These are phyloP conservation scores for Apophysomyces trapeziformis DNA, from an alignment of 371 early-diverging fungal genomes.

Conservation along the genomic window DNA sequence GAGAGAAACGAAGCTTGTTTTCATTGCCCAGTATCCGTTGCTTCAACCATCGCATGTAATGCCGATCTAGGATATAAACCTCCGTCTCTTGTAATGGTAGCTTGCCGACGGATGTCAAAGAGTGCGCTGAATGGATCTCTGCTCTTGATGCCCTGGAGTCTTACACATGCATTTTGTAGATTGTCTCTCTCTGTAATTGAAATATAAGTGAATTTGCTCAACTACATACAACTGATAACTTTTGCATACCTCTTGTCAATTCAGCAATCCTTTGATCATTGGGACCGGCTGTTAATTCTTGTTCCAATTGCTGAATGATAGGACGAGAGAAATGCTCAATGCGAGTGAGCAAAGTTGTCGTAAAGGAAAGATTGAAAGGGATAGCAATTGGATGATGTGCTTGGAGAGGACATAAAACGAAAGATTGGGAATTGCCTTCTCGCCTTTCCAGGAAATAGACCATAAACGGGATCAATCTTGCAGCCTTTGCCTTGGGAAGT, in stretches of 20 bases:
- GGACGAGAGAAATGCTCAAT: neutral
- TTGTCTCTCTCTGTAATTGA: neutral
- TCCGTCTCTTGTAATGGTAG: constrained; percentile 9
- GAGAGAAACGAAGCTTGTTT: constrained; percentile 1
- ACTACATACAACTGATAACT: neutral
- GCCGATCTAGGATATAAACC: neutral
- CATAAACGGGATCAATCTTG: neutral
- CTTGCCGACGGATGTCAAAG: constrained; percentile 6
- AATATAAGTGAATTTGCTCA: neutral
- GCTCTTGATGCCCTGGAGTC: neutral
- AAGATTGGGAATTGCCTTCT: neutral
- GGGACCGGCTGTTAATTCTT: neutral
- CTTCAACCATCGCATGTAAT: constrained; percentile 8
- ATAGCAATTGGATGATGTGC: neutral
- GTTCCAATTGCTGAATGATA: neutral
- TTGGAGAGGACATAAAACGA: constrained; percentile 2
- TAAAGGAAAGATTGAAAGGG: neutral
- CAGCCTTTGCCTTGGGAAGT: neutral
- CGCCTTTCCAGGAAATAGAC: constrained; percentile 4
- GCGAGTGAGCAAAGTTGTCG: neutral
- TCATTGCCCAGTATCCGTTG: constrained; percentile 4
- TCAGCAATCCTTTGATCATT: neutral
- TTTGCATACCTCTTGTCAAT: neutral
- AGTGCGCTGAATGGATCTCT: constrained; percentile 11
- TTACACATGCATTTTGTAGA: constrained; percentile 3